Percentiles rank a stretch among this genome's conserved stretches.
Conservation (phyloP, 2,329 filamentous ascomycete species). For the Ceratocystis lukuohia region DNA sequence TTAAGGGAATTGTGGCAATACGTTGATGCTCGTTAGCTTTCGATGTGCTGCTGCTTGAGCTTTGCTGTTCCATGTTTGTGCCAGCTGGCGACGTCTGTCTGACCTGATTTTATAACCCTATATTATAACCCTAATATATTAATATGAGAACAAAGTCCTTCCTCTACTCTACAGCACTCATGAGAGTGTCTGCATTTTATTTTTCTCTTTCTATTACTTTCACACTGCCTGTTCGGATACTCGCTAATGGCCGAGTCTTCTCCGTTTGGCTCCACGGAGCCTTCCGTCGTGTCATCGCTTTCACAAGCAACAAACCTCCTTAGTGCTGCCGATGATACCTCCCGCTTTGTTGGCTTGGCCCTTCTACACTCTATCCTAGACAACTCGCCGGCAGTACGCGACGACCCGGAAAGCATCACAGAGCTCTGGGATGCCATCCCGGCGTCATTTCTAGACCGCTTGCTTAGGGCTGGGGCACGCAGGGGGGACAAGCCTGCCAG, state of each 20-base stretch:
- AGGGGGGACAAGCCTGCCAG: slow-evolving; percentile 21
- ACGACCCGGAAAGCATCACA: slow-evolving; percentile 34
- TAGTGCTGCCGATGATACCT: slow-evolving; percentile 49
- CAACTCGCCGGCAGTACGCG: slow-evolving; percentile 39
- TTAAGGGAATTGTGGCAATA: slow-evolving; percentile 25
- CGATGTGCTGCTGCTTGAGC: neutral
- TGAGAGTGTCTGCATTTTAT: too few relatives aligned
- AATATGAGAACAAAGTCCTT: neutral
- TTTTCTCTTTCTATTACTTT: too few relatives aligned
- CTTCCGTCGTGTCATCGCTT: neutral
- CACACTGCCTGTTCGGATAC: too few relatives aligned
- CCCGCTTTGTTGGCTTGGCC: slow-evolving; percentile 53
- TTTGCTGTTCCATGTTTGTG: neutral
- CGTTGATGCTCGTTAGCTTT: slow-evolving; percentile 21
- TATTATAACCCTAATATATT: neutral
- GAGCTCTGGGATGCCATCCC: slow-evolving; percentile 47
- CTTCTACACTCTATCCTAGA: slow-evolving; percentile 54
- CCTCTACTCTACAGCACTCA: too few relatives aligned
- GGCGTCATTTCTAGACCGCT: slow-evolving; percentile 48
- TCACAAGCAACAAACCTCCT: slow-evolving; percentile 44
- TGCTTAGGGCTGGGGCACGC: slow-evolving; percentile 41
- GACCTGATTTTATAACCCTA: neutral
- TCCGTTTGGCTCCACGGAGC: too few relatives aligned
- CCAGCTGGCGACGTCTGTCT: neutral
- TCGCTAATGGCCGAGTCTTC: too few relatives aligned